Evolutionary conservation across 352 stramenopile species (phyloP).

Genomic region (Globisporangium takayamanum): DNA sequence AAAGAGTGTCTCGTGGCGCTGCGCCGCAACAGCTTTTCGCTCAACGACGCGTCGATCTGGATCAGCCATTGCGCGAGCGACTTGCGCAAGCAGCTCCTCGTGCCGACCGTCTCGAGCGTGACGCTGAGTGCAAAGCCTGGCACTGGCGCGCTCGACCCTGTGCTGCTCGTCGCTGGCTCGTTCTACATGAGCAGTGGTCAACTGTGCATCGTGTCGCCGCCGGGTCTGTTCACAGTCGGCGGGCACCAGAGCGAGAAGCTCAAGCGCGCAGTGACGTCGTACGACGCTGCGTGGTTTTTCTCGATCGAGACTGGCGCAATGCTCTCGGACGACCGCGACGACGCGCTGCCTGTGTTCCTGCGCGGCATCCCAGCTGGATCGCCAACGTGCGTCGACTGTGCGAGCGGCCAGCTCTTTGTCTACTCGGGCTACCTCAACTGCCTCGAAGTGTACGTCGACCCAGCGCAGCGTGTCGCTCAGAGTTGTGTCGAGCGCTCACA

Average conservation of each 20-base stretch:
- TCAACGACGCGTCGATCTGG: conserved; percentile 41
- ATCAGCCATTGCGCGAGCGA: conserved; percentile 36
- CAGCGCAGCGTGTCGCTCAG: conserved; percentile 1
- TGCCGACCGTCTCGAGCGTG: conserved; percentile 32
- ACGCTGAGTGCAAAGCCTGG: conserved; percentile 24
- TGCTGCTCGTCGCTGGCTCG: conserved; percentile 63
- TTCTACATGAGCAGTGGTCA: conserved; percentile 57
- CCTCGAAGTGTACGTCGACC: conserved; percentile 44
- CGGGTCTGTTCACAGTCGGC: conserved; percentile 37
- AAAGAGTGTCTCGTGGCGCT: conserved; percentile 61
- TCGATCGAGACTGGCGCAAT: conserved; percentile 36
- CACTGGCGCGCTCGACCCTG: conserved; percentile 47
- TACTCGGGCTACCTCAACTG: conserved; percentile 69
- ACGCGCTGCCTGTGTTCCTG: conserved; percentile 32
- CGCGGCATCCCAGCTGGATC: conserved; percentile 59
- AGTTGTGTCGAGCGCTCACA: conserved; percentile 1
- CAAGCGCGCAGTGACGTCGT: conserved; percentile 38
- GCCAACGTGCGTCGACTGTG: conserved; percentile 47
- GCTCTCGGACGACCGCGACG: conserved; percentile 17
- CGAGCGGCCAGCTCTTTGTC: conserved; percentile 44
- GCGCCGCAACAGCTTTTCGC: conserved; percentile 30
- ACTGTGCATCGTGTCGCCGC: conserved; percentile 60
- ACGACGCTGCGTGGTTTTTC: conserved; percentile 70
- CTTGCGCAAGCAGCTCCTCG: conserved; percentile 32
- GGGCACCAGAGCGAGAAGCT: conserved; percentile 31